Base-by-base conservation (phyloP, 1,139 yeast genomes). In the Maudiozyma humilis region DNA sequence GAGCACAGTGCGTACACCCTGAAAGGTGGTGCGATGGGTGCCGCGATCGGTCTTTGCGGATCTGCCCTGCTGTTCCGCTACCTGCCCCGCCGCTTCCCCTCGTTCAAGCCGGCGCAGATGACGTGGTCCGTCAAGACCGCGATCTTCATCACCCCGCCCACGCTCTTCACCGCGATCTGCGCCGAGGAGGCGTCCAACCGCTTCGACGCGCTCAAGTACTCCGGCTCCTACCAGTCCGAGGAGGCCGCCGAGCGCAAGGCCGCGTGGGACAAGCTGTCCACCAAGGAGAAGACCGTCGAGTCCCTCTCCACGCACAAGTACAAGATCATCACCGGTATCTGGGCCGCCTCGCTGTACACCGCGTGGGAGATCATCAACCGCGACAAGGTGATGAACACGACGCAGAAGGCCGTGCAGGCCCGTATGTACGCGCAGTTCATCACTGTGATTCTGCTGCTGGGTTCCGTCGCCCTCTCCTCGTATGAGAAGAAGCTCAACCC, bases 391-490 rank as follows among this genome's bases (percentile, higher is more conserved):
- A 73, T 87, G 81, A 76, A 88, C 45, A 76, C 75, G 47, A 70
- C 95, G 4, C 96, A 88, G 67, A 88, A 87, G 65, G 78, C 86
- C 33, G 95, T 86, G 27, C 94, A 85, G 64, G 95, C 96, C 25
- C 82, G 96, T 75, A 87, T 87, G 81, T 86, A 86, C 62, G 96
- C 96, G 7, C 96, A 87, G 66, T 88, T 84, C 50, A 68, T 85
- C 47, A 79, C 89, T 1, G 82, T 82, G 46, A 71, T 75, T 8
- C 68, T 83, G 49, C 68, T 82, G 53, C 66, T 83, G 51, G 81
- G 78, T 32, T 76, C 88, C 2, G 71, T 82, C 53, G 76, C 79
- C 40, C 68, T 82, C 54, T 71, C 79, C 34, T 70, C 78, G 66
- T 78, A 75, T 53, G 89, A 82, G 56, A 78, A 75, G 52, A 76